Evolutionary conservation across 129 eudicot genomes (phyloP).

Genomic region (Flaveria sonorensis): DNA sequence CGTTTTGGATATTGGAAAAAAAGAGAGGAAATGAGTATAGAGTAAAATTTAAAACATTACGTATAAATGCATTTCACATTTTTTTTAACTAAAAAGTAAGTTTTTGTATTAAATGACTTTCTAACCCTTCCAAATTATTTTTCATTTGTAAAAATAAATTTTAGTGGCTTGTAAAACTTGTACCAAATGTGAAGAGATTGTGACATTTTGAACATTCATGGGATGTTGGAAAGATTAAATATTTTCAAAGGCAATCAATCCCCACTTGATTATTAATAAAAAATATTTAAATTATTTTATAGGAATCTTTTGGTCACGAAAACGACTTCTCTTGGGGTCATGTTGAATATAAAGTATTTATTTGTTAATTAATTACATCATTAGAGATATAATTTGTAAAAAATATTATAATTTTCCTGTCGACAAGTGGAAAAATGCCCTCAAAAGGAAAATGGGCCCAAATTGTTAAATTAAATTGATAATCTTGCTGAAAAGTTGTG

Average conservation of each 20-base stretch:
- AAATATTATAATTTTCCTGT: constrained; percentile 2
- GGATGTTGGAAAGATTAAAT: constrained; percentile 30
- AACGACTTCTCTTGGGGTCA: constrained; percentile 38
- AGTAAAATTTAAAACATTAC: no score
- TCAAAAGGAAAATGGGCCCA: constrained; percentile 4
- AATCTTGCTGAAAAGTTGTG: constrained; percentile 7
- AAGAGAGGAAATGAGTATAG: no score
- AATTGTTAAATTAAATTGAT: background rate
- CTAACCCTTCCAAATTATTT: no score
- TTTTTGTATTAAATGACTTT: no score
- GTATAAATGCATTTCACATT: no score
- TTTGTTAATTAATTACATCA: constrained; percentile 15
- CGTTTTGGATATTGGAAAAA: no score
- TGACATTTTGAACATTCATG: constrained; percentile 31
- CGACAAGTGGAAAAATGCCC: constrained; percentile 8
- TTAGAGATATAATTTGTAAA: background rate
- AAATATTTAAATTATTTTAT: constrained; percentile 3
- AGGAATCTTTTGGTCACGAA: constrained; percentile 36
- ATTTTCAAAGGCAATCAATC: constrained; percentile 22
- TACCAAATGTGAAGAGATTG: background rate
- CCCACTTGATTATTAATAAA: constrained; percentile 29
- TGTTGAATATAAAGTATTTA: constrained; percentile 23
- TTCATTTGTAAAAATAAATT: background rate
- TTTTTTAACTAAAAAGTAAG: no score
- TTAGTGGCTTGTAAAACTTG: background rate